Percentiles rank a stretch among this genome's conserved stretches.
Evolutionary conservation across 2,329 filamentous ascomycete genomes (phyloP).

Genomic region (Epichloe glyceriae): DNA sequence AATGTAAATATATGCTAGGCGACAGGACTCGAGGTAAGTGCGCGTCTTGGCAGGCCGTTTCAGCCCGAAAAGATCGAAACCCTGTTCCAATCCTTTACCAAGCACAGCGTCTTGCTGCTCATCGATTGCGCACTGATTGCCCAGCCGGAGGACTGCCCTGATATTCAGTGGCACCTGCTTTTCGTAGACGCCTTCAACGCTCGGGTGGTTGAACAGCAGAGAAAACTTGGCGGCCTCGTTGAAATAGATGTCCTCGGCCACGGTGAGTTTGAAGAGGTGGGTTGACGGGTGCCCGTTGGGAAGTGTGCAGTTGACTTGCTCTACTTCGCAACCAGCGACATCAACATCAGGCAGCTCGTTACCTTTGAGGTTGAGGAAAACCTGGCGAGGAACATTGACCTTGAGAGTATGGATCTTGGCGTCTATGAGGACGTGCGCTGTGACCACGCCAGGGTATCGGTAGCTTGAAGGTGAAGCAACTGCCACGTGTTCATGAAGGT

Average conservation of each 20-base stretch:
- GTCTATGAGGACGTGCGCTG: conserved; percentile 84
- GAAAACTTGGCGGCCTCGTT: conserved; percentile 73
- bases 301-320: conserved; percentile 86
- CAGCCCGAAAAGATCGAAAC: conserved; percentile 74
- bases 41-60: conserved; percentile 50
- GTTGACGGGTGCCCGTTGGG: conserved; percentile 91
- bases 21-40: conserved; percentile 62
- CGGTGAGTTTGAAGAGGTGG: conserved; percentile 86
- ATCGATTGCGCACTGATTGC: conserved; percentile 87
- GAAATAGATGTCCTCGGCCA: conserved; percentile 79
- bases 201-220: conserved; percentile 76
- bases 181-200: conserved; percentile 95
- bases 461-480: conserved; percentile 72
- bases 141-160: conserved; percentile 76
- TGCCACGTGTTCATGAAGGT: conserved; percentile 94
- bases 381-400: conserved; percentile 73
- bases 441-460: conserved; percentile 73
- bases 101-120: conserved; percentile 80
- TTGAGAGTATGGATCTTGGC: conserved; percentile 81
- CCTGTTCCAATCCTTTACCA: conserved; percentile 82
- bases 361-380: conserved; percentile 85
- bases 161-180: conserved; percentile 79
- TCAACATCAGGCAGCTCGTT: conserved; percentile 81
- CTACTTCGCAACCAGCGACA: conserved; percentile 71
- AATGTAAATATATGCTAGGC: conserved; percentile 75